Evolutionary conservation across 2,329 filamentous ascomycete genomes (phyloP), one percentile per base, ranked within the genome.

Genomic region (Huntiella decipiens): DNA sequence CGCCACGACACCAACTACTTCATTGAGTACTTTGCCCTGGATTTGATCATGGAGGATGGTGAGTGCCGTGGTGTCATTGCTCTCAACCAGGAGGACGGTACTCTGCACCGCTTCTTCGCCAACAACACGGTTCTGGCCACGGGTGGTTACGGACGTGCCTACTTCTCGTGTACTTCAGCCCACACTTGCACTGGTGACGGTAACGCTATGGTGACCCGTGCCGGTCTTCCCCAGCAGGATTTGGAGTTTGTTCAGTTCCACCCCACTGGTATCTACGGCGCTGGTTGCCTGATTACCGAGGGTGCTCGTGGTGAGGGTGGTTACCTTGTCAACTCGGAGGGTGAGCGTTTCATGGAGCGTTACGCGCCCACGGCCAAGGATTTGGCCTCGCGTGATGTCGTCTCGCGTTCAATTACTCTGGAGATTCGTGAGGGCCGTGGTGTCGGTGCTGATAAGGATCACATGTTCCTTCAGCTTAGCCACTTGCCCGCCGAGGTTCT

Each of bases 241-340:
- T 74, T 96, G 53, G 91, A 98, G 64, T 98, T 98, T 66, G 91
- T 98, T 52, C 88, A 98, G 68, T 98, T 98, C 77, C 88, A 98
- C 65, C 88, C 88, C 47, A 95, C 88, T 54, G 88, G 88, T 76
- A 96, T 98, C 67, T 98, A 98, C 64, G 91, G 91, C 58, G 91
- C 88, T 58, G 88, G 88, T 54, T 93, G 88, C 66, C 70, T 98
- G 73, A 98, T 98, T 60, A 96, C 91, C 10, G 88, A 98, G 68
- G 88, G 88, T 57, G 85, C 88, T 56, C 85, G 91, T 73, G 91
- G 91, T 70, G 91, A 96, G 73, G 88, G 88, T 73, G 88, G 88
- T 59, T 96, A 95, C 64, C 77, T 98, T 44, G 75, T 96, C 54
- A 98, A 98, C 76, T 86, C 83, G 4, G 83, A 96, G 72, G 88